A percentile compares a stretch with the other conserved stretches of the same genome.
Evolutionary conservation across 805 yeast species (phyloP).

Genomic region (Sugiyamaella qingdaonensis): DNA sequence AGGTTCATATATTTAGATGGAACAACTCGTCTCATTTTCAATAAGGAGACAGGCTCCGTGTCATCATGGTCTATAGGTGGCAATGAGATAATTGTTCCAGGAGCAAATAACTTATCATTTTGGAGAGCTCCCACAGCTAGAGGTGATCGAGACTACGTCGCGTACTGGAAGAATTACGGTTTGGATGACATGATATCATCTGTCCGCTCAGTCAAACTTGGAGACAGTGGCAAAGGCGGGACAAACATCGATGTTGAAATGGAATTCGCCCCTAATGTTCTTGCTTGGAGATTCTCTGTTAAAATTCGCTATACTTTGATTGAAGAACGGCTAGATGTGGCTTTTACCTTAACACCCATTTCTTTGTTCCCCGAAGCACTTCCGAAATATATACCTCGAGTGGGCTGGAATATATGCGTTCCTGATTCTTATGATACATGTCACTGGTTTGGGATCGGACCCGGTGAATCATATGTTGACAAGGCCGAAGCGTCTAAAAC

Average conservation of each 20-base stretch:
- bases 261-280: constrained; percentile 25
- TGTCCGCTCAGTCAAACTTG: constrained; percentile 25
- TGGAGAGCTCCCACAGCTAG: constrained; percentile 35
- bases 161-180: constrained; percentile 29
- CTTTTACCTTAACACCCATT: constrained; percentile 2
- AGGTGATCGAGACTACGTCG: constrained; percentile 28
- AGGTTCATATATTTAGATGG: not conserved
- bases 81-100: constrained; percentile 8
- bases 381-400: constrained; percentile 31
- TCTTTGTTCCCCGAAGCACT: not conserved
- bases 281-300: constrained; percentile 29
- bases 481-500: constrained; percentile 28
- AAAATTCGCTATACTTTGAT: constrained; percentile 15
- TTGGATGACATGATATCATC: constrained; percentile 10
- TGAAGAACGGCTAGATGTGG: not conserved
- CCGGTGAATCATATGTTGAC: constrained; percentile 36
- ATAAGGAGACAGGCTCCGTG: constrained; percentile 9
- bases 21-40: constrained; percentile 2
- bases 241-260: constrained; percentile 21
- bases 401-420: constrained; percentile 32
- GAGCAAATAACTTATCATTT: constrained; percentile 20
- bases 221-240: constrained; percentile 24
- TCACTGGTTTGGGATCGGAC: constrained; percentile 36
- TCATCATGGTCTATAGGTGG: constrained; percentile 10
- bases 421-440: constrained; percentile 20